Evolutionary conservation across 2,329 filamentous ascomycete genomes (phyloP).

Genomic region (Verticillium isaacii): DNA sequence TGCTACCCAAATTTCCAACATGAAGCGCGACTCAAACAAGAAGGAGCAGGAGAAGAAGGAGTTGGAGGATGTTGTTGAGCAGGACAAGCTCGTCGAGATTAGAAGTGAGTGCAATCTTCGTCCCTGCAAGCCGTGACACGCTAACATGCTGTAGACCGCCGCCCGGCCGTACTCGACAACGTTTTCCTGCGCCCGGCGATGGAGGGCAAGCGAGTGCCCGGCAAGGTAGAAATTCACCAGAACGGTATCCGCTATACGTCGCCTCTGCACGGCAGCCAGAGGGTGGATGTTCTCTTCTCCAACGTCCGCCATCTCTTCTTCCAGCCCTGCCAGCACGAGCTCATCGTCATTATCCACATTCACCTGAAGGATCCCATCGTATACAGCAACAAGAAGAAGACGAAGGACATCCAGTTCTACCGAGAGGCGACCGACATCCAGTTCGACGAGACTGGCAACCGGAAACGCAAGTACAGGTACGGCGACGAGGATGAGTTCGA

Average conservation of each 20-base stretch:
- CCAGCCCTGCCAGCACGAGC: constrained; percentile 91
- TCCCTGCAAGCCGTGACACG: neutral
- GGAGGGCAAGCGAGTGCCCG: constrained; percentile 94
- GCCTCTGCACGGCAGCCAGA: constrained; percentile 71
- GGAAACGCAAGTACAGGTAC: constrained; percentile 95
- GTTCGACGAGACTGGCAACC: constrained; percentile 97
- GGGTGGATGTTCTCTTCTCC: constrained; percentile 92
- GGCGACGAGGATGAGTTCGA: constrained; percentile 99
- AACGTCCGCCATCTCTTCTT: constrained; percentile 99
- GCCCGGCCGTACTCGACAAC: constrained; percentile 84
- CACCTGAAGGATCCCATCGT: constrained; percentile 98
- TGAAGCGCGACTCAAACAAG: constrained; percentile 89
- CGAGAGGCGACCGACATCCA: constrained; percentile 97
- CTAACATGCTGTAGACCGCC: constrained; percentile 57
- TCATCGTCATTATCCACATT: constrained; percentile 97
- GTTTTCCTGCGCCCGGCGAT: constrained; percentile 93
- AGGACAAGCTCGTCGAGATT: constrained; percentile 94
- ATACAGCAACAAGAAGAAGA: constrained; percentile 96
- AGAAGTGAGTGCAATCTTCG: constrained; percentile 58
- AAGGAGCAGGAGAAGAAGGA: constrained; percentile 99
- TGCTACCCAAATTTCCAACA: constrained; percentile 86
- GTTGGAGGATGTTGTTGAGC: constrained; percentile 97
- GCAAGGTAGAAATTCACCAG: constrained; percentile 95
- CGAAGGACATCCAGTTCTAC: constrained; percentile 97
- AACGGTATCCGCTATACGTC: constrained; percentile 97